Conservation (phyloP, 371 early-diverging fungal genomes). For the Ordospora pajunii region DNA sequence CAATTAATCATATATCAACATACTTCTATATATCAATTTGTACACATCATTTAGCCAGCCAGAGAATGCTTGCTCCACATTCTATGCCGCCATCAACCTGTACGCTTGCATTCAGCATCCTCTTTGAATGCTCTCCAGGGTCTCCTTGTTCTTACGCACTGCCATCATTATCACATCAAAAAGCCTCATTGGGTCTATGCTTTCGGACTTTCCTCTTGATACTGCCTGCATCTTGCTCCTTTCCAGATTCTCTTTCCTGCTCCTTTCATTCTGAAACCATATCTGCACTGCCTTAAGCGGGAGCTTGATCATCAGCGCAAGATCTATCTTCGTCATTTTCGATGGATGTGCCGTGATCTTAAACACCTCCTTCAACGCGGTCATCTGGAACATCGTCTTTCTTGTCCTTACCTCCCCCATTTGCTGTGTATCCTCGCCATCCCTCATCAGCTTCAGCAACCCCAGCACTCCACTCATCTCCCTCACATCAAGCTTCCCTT, state of each 20-base stretch:
- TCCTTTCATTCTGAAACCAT: constrained; percentile 55
- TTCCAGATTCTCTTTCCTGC: not conserved
- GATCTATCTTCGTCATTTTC: constrained; percentile 35
- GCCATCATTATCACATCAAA: not conserved
- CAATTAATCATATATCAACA: too few relatives aligned
- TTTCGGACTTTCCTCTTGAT: not conserved
- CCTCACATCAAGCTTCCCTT: constrained; percentile 7
- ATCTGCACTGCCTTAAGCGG: constrained; percentile 45
- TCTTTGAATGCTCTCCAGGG: not conserved
- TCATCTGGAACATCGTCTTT: constrained; percentile 43
- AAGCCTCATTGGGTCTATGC: not conserved
- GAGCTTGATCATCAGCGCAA: constrained; percentile 41
- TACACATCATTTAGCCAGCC: too few relatives aligned
- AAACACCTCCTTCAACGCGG: constrained; percentile 41
- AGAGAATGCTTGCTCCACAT: too few relatives aligned
- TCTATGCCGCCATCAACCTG: too few relatives aligned
- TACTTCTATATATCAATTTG: too few relatives aligned
- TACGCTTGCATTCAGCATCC: too few relatives aligned
- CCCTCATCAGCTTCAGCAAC: constrained; percentile 34
- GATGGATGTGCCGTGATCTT: constrained; percentile 49
- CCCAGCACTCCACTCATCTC: constrained; percentile 44
- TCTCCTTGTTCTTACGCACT: not conserved
- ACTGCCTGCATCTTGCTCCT: not conserved
- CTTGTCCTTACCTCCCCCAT: constrained; percentile 15
- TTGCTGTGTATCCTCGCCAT: not conserved